Evolutionary conservation across 495 filamentous ascomycete genomes (phyloP).

Genomic region (Gamarada debralockiae): DNA sequence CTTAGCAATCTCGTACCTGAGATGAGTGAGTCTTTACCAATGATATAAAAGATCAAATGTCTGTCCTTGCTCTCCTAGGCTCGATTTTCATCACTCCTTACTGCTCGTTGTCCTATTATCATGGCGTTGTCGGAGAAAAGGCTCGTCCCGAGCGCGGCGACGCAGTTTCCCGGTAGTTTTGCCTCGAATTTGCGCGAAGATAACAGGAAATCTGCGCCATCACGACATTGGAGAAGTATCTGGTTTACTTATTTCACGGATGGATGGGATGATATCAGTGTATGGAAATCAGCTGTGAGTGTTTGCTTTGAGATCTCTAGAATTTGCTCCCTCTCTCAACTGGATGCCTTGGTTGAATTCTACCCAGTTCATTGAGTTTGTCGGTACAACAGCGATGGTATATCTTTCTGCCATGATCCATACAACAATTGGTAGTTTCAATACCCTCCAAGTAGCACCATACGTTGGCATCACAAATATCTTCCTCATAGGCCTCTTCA

Average conservation of each 20-base stretch:
- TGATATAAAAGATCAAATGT: too few relatives aligned
- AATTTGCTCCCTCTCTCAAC: not conserved
- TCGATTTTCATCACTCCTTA: too few relatives aligned
- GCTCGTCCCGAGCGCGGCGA: not conserved
- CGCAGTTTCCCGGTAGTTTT: constrained; percentile 13
- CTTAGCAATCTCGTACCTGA: not conserved
- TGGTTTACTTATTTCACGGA: constrained; percentile 13
- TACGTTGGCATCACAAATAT: constrained; percentile 42
- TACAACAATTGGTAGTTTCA: constrained; percentile 27
- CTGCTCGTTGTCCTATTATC: not conserved
- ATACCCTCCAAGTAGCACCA: constrained; percentile 23
- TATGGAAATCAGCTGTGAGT: constrained; percentile 24
- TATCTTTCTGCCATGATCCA: constrained; percentile 29
- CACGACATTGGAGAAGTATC: not conserved
- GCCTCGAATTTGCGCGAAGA: constrained; percentile 4
- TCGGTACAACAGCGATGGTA: constrained; percentile 22
- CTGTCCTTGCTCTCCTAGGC: too few relatives aligned
- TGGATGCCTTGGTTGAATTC: not conserved
- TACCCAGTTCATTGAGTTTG: constrained; percentile 27
- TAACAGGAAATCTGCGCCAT: not conserved
- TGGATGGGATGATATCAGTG: constrained; percentile 22
- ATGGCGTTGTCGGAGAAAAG: not conserved
- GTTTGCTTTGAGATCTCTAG: not conserved
- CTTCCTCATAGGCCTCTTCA: constrained; percentile 40
- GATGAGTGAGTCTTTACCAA: too few relatives aligned